Evolutionary conservation across 2,329 filamentous ascomycete species (phyloP).

Genomic region (Xylaria multiplex): DNA sequence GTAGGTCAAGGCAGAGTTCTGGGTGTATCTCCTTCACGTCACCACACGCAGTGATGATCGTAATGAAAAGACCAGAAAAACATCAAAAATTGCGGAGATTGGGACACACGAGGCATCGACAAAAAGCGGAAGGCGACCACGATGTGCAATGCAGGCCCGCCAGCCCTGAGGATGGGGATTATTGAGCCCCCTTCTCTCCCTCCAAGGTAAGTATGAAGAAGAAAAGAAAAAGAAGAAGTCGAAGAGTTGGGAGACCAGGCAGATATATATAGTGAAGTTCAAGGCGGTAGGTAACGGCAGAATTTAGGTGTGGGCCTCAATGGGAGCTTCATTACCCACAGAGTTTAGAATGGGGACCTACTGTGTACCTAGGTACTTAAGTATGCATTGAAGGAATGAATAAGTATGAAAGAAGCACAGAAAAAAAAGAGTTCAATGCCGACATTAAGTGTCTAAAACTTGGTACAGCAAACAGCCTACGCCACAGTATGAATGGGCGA

Average conservation of each 20-base stretch:
- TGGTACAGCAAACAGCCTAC: too few relatives aligned
- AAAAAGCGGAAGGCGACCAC: conserved; percentile 33
- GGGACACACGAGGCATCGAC: conserved; percentile 34
- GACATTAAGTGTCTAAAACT: too few relatives aligned
- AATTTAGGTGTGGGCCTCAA: not conserved
- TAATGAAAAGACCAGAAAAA: conserved; percentile 29
- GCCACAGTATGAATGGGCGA: too few relatives aligned
- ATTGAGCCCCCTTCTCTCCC: conserved; percentile 34
- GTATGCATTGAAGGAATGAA: too few relatives aligned
- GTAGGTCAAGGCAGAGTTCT: too few relatives aligned
- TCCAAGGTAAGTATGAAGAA: conserved; percentile 36
- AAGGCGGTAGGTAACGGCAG: conserved; percentile 23
- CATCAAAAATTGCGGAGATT: conserved; percentile 36
- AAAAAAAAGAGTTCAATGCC: too few relatives aligned
- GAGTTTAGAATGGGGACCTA: too few relatives aligned
- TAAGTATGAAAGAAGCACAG: too few relatives aligned
- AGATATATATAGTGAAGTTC: not conserved
- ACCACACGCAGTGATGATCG: conserved; percentile 22
- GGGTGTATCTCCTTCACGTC: conserved; percentile 28
- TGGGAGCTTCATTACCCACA: too few relatives aligned
- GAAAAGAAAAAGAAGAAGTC: conserved; percentile 4
- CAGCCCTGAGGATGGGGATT: conserved; percentile 28
- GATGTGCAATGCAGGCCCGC: conserved; percentile 37
- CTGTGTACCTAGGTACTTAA: not conserved
- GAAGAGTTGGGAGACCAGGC: conserved; percentile 1